These are phyloP conservation scores for Rosa multiflora DNA, from an alignment of 306 rosid species.

Conservation along the genomic window DNA sequence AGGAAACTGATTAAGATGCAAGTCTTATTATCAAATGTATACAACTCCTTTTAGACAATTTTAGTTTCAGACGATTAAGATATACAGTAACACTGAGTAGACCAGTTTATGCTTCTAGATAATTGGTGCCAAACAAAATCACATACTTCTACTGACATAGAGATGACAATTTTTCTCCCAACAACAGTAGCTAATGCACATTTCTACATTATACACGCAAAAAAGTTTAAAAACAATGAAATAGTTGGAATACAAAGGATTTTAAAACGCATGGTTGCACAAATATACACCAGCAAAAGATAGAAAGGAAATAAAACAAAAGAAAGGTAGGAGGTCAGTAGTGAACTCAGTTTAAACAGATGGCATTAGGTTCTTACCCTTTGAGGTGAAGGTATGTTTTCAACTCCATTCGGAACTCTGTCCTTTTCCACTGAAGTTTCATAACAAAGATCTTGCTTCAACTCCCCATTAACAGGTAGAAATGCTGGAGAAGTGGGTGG, in stretches of 20 bases:
- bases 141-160: neutral
- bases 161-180: slow-evolving; percentile 15
- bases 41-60: neutral
- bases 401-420: slow-evolving; percentile 61
- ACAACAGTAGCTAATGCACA: neutral
- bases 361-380: slow-evolving; percentile 38
- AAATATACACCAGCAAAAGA: neutral
- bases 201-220: neutral
- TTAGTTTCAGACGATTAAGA: neutral
- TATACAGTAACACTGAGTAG: neutral
- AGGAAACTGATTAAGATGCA: slow-evolving; percentile 12
- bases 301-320: neutral
- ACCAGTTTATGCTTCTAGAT: slow-evolving; percentile 17
- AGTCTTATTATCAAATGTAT: neutral
- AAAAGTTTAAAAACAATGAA: neutral
- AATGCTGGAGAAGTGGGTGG: slow-evolving; percentile 67
- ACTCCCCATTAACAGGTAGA: slow-evolving; percentile 63
- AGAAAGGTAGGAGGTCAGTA: slow-evolving; percentile 9
- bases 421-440: slow-evolving; percentile 55
- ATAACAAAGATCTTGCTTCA: slow-evolving; percentile 52
- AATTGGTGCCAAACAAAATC: neutral
- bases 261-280: neutral
- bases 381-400: slow-evolving; percentile 63
- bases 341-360: slow-evolving; percentile 5
- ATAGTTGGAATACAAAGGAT: neutral